Conservation (phyloP, 2,329 filamentous ascomycete genomes). For the Penicillium oxalicum region DNA sequence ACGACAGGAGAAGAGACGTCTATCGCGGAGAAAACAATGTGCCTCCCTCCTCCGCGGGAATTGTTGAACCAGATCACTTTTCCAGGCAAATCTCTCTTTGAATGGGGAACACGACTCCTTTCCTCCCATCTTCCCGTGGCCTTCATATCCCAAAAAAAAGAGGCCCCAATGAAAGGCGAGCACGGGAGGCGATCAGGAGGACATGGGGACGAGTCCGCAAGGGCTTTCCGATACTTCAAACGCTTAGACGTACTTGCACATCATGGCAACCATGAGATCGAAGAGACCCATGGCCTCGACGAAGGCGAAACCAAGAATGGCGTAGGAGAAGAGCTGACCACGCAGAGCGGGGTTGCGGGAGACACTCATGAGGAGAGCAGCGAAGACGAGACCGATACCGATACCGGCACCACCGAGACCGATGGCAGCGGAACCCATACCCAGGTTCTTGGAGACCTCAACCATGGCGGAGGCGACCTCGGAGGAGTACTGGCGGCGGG, state of each 20-base stretch:
- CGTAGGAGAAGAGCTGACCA: conserved; percentile 93
- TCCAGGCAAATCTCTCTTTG: neutral
- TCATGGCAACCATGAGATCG: conserved; percentile 88
- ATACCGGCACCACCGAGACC: conserved; percentile 90
- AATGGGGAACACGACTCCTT: neutral
- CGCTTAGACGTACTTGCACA: conserved; percentile 72
- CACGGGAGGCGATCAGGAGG: neutral
- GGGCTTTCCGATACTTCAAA: conserved; percentile 6
- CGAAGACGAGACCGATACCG: conserved; percentile 93
- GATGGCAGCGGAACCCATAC: conserved; percentile 84
- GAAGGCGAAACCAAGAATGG: conserved; percentile 93
- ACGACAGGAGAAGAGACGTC: conserved; percentile 6
- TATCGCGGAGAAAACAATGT: conserved; percentile 6
- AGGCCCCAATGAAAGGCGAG: neutral
- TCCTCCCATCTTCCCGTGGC: neutral
- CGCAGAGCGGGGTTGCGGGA: conserved; percentile 91
- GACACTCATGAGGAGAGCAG: conserved; percentile 79
- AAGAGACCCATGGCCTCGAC: conserved; percentile 75
- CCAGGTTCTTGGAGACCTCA: conserved; percentile 84
- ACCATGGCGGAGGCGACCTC: conserved; percentile 81
- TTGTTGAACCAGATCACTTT: no score
- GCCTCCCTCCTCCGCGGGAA: neutral
- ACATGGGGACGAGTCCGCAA: neutral
- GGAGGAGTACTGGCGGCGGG: conserved; percentile 74
- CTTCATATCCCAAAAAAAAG: no score